phyloP scores from a whole-genome alignment of 768 basidiomycete species.

The Suillus hirtellus region DNA sequence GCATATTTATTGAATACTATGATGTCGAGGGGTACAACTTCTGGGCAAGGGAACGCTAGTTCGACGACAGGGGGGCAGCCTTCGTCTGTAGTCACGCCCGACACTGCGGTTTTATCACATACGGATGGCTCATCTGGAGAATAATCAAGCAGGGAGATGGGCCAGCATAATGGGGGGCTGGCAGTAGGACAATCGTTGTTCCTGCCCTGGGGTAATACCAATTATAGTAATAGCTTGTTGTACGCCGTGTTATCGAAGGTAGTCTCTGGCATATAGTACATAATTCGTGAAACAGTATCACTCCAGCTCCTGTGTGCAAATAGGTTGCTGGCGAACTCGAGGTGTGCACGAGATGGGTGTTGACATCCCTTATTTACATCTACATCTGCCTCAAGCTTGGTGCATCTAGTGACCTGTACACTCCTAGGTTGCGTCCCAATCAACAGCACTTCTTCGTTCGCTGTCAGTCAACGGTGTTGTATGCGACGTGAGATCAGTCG shows the following conservation, averaged over 20 bases:
- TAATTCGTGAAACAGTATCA: not conserved
- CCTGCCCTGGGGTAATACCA: not conserved
- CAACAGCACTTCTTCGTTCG: not conserved
- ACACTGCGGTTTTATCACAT: not conserved
- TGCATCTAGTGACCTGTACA: not conserved
- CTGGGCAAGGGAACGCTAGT: slow-evolving; percentile 22
- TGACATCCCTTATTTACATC: not conserved
- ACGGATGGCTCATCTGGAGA: not conserved
- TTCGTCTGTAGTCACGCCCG: not conserved
- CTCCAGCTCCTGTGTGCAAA: not conserved
- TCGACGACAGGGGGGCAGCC: not conserved
- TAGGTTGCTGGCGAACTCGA: not conserved
- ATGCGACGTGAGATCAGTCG: not conserved
- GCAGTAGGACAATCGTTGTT: not conserved
- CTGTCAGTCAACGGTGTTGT: not conserved
- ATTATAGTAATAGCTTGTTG: not conserved
- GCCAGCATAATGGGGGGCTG: not conserved
- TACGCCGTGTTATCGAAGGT: not conserved
- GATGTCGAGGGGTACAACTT: slow-evolving; percentile 47
- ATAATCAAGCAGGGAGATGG: not conserved
- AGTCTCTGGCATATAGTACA: not conserved
- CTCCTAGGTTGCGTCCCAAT: not conserved
- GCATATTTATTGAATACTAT: slow-evolving; percentile 71
- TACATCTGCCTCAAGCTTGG: not conserved
- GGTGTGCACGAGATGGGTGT: not conserved